These are phyloP conservation scores for Pseudogymnoascus sp. DNA, from an alignment of 2,329 filamentous ascomycete genomes.

Conservation along the genomic window DNA sequence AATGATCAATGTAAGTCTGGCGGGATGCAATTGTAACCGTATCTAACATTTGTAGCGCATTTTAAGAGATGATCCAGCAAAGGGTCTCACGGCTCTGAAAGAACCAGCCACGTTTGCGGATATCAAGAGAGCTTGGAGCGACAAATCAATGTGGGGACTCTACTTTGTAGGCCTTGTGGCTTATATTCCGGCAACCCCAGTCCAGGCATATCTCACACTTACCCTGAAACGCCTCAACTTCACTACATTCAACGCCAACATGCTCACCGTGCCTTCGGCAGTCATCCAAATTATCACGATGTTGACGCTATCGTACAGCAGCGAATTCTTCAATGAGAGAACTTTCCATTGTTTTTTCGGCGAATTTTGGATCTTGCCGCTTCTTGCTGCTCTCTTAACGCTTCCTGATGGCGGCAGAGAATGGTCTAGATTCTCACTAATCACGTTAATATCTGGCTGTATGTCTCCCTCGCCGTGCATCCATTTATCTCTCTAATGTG, in stretches of 20 bases:
- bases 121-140: conserved; percentile 36
- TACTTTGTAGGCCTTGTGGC: conserved; percentile 41
- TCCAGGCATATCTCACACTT: conserved; percentile 44
- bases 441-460: conserved; percentile 44
- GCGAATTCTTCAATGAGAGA: conserved; percentile 46
- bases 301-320: conserved; percentile 44
- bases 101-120: conserved; percentile 36
- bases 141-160: conserved; percentile 41
- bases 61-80: conserved; percentile 45
- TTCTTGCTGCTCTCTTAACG: conserved; percentile 43
- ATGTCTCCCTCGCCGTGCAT: neutral
- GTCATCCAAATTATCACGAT: conserved; percentile 49
- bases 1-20: conserved; percentile 46
- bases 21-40: neutral
- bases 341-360: conserved; percentile 44
- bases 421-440: conserved; percentile 44
- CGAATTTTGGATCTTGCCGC: conserved; percentile 43
- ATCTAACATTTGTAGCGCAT: conserved; percentile 28
- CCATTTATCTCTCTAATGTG: neutral
- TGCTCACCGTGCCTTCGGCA: conserved; percentile 53
- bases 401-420: conserved; percentile 39
- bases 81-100: conserved; percentile 39
- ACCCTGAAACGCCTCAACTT: conserved; percentile 49
- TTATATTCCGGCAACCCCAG: conserved; percentile 41
- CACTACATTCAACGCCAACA: conserved; percentile 50